These are phyloP conservation scores for Extremus antarcticus DNA, from an alignment of 495 filamentous ascomycete genomes.

Conservation along the genomic window DNA sequence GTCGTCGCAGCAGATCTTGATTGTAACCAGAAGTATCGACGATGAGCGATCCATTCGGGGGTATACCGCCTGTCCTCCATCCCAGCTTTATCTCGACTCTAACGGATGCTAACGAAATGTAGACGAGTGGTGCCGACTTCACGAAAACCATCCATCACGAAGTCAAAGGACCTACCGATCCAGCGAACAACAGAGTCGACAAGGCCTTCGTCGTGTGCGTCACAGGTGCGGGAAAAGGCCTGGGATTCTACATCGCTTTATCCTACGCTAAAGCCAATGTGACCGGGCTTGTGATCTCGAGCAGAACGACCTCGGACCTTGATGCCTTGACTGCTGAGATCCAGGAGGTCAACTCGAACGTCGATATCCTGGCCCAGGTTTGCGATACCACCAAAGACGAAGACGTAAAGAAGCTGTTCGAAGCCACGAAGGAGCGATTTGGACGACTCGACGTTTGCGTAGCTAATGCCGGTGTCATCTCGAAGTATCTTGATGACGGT, in stretches of 20 bases:
- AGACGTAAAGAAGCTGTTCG: slow-evolving; percentile 9
- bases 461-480: slow-evolving; percentile 43
- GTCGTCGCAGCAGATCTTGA: too few relatives aligned
- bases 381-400: slow-evolving; percentile 16
- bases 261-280: slow-evolving; percentile 22
- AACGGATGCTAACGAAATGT: too few relatives aligned
- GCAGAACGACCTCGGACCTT: slow-evolving; percentile 32
- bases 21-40: too few relatives aligned
- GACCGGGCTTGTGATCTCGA: slow-evolving; percentile 24
- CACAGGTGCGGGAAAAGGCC: slow-evolving; percentile 24
- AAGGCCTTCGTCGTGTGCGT: slow-evolving; percentile 19
- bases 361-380: slow-evolving; percentile 10
- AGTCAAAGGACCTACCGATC: slow-evolving; percentile 13
- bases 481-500: slow-evolving; percentile 11
- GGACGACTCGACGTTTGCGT: slow-evolving; percentile 44
- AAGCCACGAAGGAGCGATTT: slow-evolving; percentile 22
- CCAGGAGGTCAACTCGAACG: slow-evolving; percentile 3
- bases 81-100: too few relatives aligned
- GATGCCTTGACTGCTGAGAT: slow-evolving; percentile 31
- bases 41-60: too few relatives aligned
- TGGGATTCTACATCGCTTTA: slow-evolving; percentile 20
- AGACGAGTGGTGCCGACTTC: slow-evolving; percentile 10
- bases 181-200: slow-evolving; percentile 6
- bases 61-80: too few relatives aligned
- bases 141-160: slow-evolving; percentile 16